A percentile compares a stretch with the other conserved stretches of the same genome.
phyloP scores from a whole-genome alignment of 129 eudicot genomes.

The Lactuca sativa region DNA sequence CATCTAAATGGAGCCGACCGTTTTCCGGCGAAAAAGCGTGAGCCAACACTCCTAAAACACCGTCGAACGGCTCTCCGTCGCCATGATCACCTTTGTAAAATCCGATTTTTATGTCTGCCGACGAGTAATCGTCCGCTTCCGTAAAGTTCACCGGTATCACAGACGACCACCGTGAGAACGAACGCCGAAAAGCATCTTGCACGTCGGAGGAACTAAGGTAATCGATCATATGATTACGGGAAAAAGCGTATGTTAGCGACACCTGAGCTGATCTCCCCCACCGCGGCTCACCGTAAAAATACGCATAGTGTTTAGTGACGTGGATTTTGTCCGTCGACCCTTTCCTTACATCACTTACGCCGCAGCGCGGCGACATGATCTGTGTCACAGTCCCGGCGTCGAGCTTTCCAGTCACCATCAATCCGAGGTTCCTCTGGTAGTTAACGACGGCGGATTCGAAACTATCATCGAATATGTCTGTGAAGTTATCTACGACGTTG shows the following conservation, averaged over 20 bases:
- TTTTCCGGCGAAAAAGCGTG: conserved; percentile 91
- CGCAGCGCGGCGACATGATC: conserved; percentile 84
- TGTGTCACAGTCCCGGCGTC: conserved; percentile 55
- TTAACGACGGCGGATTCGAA: conserved; percentile 52
- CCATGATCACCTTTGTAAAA: conserved; percentile 80
- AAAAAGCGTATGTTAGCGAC: conserved; percentile 68
- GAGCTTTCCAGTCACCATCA: conserved; percentile 59
- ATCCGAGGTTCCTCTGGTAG: conserved; percentile 68
- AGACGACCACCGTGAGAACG: conserved; percentile 77
- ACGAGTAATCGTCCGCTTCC: conserved; percentile 36
- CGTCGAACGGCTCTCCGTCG: conserved; percentile 92
- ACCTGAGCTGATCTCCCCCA: conserved; percentile 51
- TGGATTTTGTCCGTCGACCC: conserved; percentile 17
- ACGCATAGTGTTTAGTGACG: conserved; percentile 55
- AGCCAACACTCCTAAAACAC: conserved; percentile 72
- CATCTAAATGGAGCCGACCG: conserved; percentile 79
- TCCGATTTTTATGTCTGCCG: conserved; percentile 63
- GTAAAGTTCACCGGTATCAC: conserved; percentile 80
- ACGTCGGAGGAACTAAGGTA: conserved; percentile 47
- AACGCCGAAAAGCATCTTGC: conserved; percentile 39
- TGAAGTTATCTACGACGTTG: conserved; percentile 35
- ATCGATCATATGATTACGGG: conserved; percentile 40
- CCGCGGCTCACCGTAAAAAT: conserved; percentile 67
- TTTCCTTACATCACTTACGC: conserved; percentile 42
- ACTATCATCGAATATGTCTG: conserved; percentile 58